Evolutionary conservation across 2,329 filamentous ascomycete species (phyloP).

Genomic region (Diplocarpon mali): DNA sequence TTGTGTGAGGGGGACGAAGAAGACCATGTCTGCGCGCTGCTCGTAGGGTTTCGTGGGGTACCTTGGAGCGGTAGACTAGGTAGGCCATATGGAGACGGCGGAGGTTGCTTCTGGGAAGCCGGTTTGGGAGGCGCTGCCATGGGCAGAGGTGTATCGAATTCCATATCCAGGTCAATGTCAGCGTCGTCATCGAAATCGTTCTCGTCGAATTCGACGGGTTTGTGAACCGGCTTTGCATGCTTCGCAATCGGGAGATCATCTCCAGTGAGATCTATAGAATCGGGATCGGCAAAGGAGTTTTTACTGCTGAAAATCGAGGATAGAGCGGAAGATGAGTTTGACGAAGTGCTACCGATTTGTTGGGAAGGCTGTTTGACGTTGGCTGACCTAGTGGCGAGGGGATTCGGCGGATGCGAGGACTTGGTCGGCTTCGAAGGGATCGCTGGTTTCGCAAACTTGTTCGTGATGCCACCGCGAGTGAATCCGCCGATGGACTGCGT

Average conservation of each 20-base stretch:
- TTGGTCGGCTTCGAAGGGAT: constrained; percentile 1
- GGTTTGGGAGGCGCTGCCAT: constrained; percentile 34
- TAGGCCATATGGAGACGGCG: constrained; percentile 11
- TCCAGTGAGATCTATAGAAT: constrained; percentile 30
- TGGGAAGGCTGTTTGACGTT: constrained; percentile 15
- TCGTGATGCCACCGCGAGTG: constrained; percentile 22
- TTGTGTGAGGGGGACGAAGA: constrained; percentile 38
- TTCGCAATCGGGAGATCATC: constrained; percentile 19
- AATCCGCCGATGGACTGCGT: constrained; percentile 27
- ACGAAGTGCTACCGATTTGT: constrained; percentile 27
- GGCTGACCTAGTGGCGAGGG: constrained; percentile 15
- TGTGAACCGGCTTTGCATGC: neutral
- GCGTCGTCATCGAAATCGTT: constrained; percentile 83
- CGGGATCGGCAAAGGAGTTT: constrained; percentile 36
- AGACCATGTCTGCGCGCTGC: constrained; percentile 26
- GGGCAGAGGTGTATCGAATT: constrained; percentile 28
- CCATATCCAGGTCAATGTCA: constrained; percentile 59
- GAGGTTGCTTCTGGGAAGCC: constrained; percentile 25
- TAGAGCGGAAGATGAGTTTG: constrained; percentile 20
- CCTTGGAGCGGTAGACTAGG: constrained; percentile 4
- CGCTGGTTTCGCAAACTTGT: constrained; percentile 1
- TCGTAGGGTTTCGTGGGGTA: constrained; percentile 15
- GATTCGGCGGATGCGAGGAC: constrained; percentile 9
- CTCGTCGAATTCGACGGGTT: constrained; percentile 41
- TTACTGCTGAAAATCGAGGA: constrained; percentile 31